Conservation (phyloP, 2,329 filamentous ascomycete genomes). For the Talaromyces marneffei region DNA sequence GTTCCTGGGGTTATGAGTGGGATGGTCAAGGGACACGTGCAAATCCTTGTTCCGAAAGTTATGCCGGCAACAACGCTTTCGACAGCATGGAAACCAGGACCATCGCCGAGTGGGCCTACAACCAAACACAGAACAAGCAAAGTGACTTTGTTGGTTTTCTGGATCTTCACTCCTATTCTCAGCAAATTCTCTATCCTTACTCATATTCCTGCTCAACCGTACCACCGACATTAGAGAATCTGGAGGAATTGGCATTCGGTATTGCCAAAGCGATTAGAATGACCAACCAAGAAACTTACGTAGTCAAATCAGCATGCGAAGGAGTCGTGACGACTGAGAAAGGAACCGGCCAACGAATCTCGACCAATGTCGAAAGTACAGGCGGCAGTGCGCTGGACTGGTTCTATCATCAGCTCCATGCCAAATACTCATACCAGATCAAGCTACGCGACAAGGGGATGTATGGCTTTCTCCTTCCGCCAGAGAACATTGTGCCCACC, state of each 20-base stretch:
- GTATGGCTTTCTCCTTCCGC: constrained; percentile 87
- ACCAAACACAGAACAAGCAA: constrained; percentile 65
- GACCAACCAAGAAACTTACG: constrained; percentile 69
- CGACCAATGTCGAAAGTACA: constrained; percentile 61
- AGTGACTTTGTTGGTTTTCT: constrained; percentile 76
- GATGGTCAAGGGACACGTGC: constrained; percentile 58
- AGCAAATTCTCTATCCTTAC: constrained; percentile 90
- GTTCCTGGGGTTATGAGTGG: constrained; percentile 81
- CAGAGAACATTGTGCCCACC: constrained; percentile 78
- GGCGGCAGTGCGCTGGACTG: constrained; percentile 89
- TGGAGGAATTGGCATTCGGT: constrained; percentile 82
- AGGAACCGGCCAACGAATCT: constrained; percentile 26
- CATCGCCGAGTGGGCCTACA: constrained; percentile 76
- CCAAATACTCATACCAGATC: constrained; percentile 83
- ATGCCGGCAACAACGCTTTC: constrained; percentile 76
- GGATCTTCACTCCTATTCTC: constrained; percentile 91
- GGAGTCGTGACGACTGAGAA: constrained; percentile 54
- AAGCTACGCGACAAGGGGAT: constrained; percentile 89
- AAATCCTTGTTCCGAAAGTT: constrained; percentile 88
- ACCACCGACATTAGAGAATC: constrained; percentile 82
- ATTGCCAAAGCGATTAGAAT: constrained; percentile 82
- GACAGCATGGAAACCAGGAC: constrained; percentile 71
- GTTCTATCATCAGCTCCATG: constrained; percentile 83
- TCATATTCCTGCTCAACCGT: constrained; percentile 71
- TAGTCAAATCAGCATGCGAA: constrained; percentile 78